Evolutionary conservation across 75 land plant genomes (phyloP).

Genomic region (Adiantum capillusveneris): DNA sequence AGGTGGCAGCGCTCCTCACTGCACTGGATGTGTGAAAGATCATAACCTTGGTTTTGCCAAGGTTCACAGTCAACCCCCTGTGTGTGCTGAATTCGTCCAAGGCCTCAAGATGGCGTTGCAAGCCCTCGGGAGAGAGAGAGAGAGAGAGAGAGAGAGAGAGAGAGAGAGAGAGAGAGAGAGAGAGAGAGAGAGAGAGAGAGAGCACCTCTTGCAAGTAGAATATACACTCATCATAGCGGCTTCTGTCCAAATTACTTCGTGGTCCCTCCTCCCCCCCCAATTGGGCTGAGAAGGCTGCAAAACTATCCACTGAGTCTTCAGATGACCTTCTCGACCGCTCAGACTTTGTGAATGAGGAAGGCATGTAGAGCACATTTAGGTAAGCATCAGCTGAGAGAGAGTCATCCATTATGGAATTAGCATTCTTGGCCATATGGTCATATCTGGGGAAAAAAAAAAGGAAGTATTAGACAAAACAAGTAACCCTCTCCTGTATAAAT

Average conservation of each 20-base stretch:
- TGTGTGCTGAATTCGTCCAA: no score
- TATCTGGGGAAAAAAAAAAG: conserved; percentile 51
- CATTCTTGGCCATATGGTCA: conserved; percentile 94
- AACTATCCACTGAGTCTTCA: conserved; percentile 44
- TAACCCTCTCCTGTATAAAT: no score
- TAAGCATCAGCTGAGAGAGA: conserved; percentile 99
- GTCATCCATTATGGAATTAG: conserved; percentile 87
- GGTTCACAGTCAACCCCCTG: no score
- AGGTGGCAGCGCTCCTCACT: no score
- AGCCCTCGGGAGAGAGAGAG: no score
- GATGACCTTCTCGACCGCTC: conserved; percentile 62
- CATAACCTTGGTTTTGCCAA: no score
- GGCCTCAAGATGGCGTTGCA: no score
- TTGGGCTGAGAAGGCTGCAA: conserved; percentile 24
- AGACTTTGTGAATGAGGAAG: conserved; percentile 86
- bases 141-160: neutral
- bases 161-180: neutral
- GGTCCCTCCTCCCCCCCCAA: conserved; percentile 64
- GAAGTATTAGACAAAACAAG: no score
- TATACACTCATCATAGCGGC: conserved; percentile 67
- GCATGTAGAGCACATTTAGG: conserved; percentile 90
- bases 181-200: neutral
- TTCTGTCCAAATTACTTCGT: conserved; percentile 75
- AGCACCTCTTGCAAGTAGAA: conserved; percentile 91
- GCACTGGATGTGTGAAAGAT: no score